These are phyloP conservation scores for Penicillium psychrofluorescens DNA, from an alignment of 495 filamentous ascomycete species.

Conservation along the genomic window DNA sequence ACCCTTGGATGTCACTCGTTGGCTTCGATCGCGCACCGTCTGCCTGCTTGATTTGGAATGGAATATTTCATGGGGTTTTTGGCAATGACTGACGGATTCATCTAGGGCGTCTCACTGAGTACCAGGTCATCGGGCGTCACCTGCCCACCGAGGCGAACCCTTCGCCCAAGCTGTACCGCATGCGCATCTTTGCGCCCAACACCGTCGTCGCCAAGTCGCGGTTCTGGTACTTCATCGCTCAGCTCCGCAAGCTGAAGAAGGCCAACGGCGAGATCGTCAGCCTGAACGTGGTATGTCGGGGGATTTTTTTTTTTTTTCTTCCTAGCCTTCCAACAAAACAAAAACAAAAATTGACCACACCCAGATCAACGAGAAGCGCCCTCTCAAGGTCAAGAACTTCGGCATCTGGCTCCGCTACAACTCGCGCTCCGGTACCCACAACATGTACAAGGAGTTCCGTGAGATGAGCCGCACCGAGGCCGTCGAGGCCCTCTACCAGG, in stretches of 20 bases:
- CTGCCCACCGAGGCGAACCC: slow-evolving; percentile 93
- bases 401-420: slow-evolving; percentile 99
- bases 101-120: slow-evolving; percentile 95
- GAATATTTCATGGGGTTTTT: not conserved
- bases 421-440: slow-evolving; percentile 98
- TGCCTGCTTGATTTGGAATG: slow-evolving; percentile 6
- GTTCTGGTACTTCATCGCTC: slow-evolving; percentile 99
- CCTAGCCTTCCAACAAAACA: not conserved
- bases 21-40: slow-evolving; percentile 14
- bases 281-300: slow-evolving; percentile 78
- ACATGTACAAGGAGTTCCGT: slow-evolving; percentile 99
- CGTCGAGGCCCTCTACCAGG: slow-evolving; percentile 95
- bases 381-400: slow-evolving; percentile 99
- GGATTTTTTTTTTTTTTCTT: not conserved
- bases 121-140: slow-evolving; percentile 99
- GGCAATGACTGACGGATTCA: slow-evolving; percentile 26
- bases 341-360: slow-evolving; percentile 13
- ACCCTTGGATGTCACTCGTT: no score
- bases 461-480: slow-evolving; percentile 93
- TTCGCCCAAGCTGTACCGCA: slow-evolving; percentile 96
- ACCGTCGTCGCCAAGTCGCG: slow-evolving; percentile 96
- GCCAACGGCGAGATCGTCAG: slow-evolving; percentile 97
- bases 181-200: slow-evolving; percentile 99
- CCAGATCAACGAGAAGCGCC: slow-evolving; percentile 97
- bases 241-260: slow-evolving; percentile 99